A percentile compares a stretch with the other conserved stretches of the same genome.
These are phyloP conservation scores for Citrus sp. DNA, from an alignment of 345 rosid genomes.

Conservation along the genomic window DNA sequence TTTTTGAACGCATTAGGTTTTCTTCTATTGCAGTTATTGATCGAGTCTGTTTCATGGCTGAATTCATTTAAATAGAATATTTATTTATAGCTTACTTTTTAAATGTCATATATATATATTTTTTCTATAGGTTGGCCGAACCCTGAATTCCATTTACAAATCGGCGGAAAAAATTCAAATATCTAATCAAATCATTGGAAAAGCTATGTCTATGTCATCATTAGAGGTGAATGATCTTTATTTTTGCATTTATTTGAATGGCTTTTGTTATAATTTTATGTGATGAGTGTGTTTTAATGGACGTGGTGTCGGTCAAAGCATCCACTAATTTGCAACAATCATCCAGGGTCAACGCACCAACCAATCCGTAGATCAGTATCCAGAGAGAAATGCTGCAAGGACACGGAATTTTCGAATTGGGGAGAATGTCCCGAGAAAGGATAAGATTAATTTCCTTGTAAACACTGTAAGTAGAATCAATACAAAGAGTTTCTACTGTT, in stretches of 20 bases:
- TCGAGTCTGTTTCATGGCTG: no score
- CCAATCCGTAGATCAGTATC: constrained; percentile 13
- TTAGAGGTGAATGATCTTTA: constrained; percentile 14
- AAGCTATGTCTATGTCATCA: not conserved
- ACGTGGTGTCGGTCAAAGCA: not conserved
- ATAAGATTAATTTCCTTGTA: constrained; percentile 59
- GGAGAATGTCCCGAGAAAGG: constrained; percentile 69
- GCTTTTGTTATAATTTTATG: not conserved
- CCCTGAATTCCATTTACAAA: constrained; percentile 14
- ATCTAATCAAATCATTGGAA: constrained; percentile 7
- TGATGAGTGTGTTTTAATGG: not conserved
- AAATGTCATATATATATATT: not conserved
- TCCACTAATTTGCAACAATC: constrained; percentile 2
- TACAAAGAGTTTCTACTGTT: not conserved
- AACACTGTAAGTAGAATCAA: constrained; percentile 59
- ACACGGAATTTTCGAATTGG: constrained; percentile 41
- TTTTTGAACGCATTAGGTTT: not conserved
- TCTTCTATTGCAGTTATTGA: not conserved
- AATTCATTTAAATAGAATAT: no score
- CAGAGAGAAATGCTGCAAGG: constrained; percentile 24
- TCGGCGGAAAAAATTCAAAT: constrained; percentile 17
- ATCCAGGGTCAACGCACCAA: constrained; percentile 16
- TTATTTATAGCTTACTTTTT: not conserved
- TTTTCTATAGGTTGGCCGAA: constrained; percentile 3
- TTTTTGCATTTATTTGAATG: not conserved